Conservation (phyloP, 345 rosid species). For the Gossypium arboreum region DNA sequence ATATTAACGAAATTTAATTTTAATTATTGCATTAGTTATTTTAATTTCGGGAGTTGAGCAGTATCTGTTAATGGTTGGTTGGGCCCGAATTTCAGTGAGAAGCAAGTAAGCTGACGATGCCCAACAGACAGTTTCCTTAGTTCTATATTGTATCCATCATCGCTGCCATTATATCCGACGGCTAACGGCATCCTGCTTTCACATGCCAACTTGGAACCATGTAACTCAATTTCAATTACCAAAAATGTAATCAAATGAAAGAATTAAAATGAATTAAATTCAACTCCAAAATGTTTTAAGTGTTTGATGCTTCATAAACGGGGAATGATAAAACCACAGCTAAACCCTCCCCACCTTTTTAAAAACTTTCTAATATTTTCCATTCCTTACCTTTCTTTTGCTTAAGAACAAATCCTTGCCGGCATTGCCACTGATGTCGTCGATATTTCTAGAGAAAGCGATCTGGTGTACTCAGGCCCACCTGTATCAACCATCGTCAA, state of each 20-base stretch:
- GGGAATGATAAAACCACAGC: not conserved
- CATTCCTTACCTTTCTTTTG: slow-evolving; percentile 13
- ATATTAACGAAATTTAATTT: no score
- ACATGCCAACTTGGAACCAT: slow-evolving; percentile 16
- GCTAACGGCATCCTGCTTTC: not conserved
- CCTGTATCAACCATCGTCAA: slow-evolving; percentile 28
- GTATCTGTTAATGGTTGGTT: no score
- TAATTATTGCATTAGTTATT: no score
- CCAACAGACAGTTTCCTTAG: not conserved
- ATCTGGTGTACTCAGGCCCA: slow-evolving; percentile 26
- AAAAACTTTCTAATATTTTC: not conserved
- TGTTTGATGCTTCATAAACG: not conserved
- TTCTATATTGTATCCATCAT: no score
- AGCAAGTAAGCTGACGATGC: no score
- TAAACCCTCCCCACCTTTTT: not conserved
- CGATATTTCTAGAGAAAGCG: slow-evolving; percentile 34
- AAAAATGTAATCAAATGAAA: not conserved
- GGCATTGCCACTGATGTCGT: slow-evolving; percentile 32
- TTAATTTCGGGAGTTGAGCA: no score
- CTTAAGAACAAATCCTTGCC: slow-evolving; percentile 21
- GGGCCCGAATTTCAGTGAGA: no score
- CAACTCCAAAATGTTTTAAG: not conserved
- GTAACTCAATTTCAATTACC: not conserved
- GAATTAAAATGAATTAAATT: not conserved
- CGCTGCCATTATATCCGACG: not conserved